phyloP scores from a whole-genome alignment of 495 filamentous ascomycete genomes.

The Astrothelium subdiscretum region DNA sequence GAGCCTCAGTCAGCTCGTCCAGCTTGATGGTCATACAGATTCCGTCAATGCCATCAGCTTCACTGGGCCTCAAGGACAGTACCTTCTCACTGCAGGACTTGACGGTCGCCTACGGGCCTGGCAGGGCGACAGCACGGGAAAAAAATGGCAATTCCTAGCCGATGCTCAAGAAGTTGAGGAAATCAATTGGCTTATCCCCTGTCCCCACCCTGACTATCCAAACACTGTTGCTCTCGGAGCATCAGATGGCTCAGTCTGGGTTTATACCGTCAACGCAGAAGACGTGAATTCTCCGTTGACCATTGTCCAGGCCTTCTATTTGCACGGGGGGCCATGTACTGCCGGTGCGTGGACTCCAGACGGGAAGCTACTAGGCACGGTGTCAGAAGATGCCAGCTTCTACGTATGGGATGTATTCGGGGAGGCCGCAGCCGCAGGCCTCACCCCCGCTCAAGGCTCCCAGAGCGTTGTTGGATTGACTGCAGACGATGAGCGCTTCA shows the following conservation, averaged over 20 bases:
- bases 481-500: slow-evolving; percentile 73
- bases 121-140: slow-evolving; percentile 26
- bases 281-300: slow-evolving; percentile 52
- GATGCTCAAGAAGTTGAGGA: slow-evolving; percentile 81
- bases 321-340: slow-evolving; percentile 77
- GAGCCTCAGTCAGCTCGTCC: slow-evolving; percentile 49
- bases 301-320: slow-evolving; percentile 81
- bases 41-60: slow-evolving; percentile 79
- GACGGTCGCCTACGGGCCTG: slow-evolving; percentile 50
- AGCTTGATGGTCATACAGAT: slow-evolving; percentile 78
- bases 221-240: slow-evolving; percentile 87
- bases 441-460: slow-evolving; percentile 50
- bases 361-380: slow-evolving; percentile 79
- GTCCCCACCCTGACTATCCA: slow-evolving; percentile 53
- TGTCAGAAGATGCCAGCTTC: slow-evolving; percentile 77
- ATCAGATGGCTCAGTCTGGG: slow-evolving; percentile 89
- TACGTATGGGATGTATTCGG: slow-evolving; percentile 92
- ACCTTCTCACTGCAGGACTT: slow-evolving; percentile 72
- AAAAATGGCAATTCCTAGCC: slow-evolving; percentile 50
- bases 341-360: slow-evolving; percentile 86
- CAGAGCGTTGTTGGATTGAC: slow-evolving; percentile 73
- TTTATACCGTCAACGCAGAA: slow-evolving; percentile 66
- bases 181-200: slow-evolving; percentile 80
- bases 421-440: slow-evolving; percentile 60
- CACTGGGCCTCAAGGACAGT: slow-evolving; percentile 71